phyloP scores from a whole-genome alignment of 2,329 filamentous ascomycete genomes.

The Cordyceps farinosa region DNA sequence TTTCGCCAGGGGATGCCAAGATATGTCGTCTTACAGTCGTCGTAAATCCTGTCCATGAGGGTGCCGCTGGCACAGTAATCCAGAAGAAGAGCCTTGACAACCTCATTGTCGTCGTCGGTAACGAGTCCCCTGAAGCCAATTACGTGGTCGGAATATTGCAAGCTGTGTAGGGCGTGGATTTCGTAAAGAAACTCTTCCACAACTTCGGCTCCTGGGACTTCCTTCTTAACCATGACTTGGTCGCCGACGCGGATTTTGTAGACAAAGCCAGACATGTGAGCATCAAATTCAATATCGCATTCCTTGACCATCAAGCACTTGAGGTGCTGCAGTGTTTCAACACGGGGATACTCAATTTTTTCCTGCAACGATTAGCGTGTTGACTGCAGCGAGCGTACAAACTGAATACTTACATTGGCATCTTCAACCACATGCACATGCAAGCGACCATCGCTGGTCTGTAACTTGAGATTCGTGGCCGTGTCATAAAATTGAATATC shows the following conservation, averaged over 20 bases:
- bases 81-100: slow-evolving; percentile 86
- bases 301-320: slow-evolving; percentile 64
- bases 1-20: slow-evolving; percentile 62
- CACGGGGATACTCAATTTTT: slow-evolving; percentile 79
- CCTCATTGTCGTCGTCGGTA: slow-evolving; percentile 78
- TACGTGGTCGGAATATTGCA: slow-evolving; percentile 70
- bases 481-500: slow-evolving; percentile 96
- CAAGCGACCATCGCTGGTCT: slow-evolving; percentile 81
- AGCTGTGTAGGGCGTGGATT: slow-evolving; percentile 83
- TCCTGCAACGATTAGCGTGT: slow-evolving; percentile 48
- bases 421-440: slow-evolving; percentile 99
- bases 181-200: slow-evolving; percentile 97
- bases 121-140: slow-evolving; percentile 86
- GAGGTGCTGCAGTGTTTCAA: slow-evolving; percentile 71
- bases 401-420: slow-evolving; percentile 58
- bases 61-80: slow-evolving; percentile 83
- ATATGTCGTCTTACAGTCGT: slow-evolving; percentile 58
- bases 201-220: slow-evolving; percentile 92
- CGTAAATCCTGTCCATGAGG: slow-evolving; percentile 86
- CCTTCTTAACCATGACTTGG: slow-evolving; percentile 84
- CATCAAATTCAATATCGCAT: slow-evolving; percentile 75
- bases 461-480: slow-evolving; percentile 90
- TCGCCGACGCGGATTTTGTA: slow-evolving; percentile 79
- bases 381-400: slow-evolving; percentile 5
- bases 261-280: slow-evolving; percentile 94